A percentile compares a stretch with the other conserved stretches of the same genome.
Evolutionary conservation across 208 protist species (phyloP).

Genomic region (Naegleria gruberi): DNA sequence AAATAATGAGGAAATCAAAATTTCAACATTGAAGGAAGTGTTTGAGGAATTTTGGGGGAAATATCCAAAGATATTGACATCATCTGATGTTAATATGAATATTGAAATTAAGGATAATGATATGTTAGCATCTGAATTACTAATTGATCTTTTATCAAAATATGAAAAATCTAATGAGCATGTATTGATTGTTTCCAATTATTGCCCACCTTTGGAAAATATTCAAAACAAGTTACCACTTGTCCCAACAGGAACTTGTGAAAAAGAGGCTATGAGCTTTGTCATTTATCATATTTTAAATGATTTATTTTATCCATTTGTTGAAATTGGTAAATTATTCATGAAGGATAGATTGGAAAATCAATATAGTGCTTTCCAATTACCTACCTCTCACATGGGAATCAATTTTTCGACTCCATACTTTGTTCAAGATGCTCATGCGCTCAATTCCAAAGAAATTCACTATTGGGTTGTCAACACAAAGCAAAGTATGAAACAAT

Average conservation of each 20-base stretch:
- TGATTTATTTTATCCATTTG: not conserved
- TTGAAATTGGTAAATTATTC: not conserved
- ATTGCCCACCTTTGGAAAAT: not conserved
- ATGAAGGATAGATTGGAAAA: not conserved
- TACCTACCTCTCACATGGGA: not conserved
- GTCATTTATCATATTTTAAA: not conserved
- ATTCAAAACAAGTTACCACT: not conserved
- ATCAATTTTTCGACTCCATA: not conserved
- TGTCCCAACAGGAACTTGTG: not conserved
- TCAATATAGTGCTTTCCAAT: not conserved
- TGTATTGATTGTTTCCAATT: not conserved
- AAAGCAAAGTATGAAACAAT: not conserved
- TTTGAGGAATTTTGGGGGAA: not conserved
- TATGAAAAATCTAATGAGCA: not conserved
- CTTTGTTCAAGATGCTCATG: not conserved
- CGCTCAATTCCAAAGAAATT: not conserved
- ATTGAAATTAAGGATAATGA: constrained; percentile 22
- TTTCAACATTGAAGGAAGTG: not conserved
- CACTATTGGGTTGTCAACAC: constrained; percentile 18
- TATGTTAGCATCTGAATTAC: not conserved
- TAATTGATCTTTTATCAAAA: not conserved
- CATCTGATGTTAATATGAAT: not conserved
- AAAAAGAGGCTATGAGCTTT: not conserved
- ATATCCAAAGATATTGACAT: not conserved
- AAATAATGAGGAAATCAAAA: not conserved